phyloP scores from a whole-genome alignment of 306 rosid genomes.

The Prosopis cineraria region DNA sequence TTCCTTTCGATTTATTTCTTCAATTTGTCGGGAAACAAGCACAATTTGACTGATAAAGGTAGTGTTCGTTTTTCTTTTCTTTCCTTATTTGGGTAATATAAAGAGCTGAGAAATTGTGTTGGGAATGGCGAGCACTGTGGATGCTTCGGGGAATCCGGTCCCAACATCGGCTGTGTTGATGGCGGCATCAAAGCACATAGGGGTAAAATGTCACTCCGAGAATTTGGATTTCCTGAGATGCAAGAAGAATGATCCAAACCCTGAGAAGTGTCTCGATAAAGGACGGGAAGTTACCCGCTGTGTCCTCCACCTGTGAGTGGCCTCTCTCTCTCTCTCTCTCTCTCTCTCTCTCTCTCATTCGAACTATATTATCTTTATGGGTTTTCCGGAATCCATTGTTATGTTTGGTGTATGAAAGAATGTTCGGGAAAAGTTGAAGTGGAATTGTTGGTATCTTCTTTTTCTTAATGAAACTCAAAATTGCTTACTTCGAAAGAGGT shows the following conservation, averaged over 20 bases:
- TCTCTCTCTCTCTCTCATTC: background rate
- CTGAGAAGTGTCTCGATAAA: constrained; percentile 87
- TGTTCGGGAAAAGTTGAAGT: background rate
- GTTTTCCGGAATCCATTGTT: background rate
- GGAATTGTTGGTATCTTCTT: background rate
- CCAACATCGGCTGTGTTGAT: constrained; percentile 90
- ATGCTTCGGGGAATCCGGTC: constrained; percentile 84
- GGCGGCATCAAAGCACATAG: constrained; percentile 91
- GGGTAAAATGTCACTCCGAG: constrained; percentile 67
- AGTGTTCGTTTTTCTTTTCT: background rate
- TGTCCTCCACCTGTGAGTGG: constrained; percentile 76
- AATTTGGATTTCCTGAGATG: constrained; percentile 86
- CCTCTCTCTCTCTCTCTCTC: background rate
- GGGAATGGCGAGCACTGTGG: constrained; percentile 77
- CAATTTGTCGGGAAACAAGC: constrained; percentile 37
- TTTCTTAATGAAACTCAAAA: background rate
- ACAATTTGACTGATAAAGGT: background rate
- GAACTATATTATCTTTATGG: background rate
- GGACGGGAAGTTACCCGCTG: constrained; percentile 94
- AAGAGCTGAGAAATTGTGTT: constrained; percentile 29
- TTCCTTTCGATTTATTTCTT: background rate
- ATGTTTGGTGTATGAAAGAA: constrained; percentile 10
- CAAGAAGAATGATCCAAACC: constrained; percentile 87
- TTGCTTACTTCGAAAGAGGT: background rate
- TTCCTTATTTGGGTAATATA: background rate